Percentiles rank a stretch among this genome's conserved stretches.
Evolutionary conservation across 805 yeast genomes (phyloP).

Genomic region (Starmerella floris): DNA sequence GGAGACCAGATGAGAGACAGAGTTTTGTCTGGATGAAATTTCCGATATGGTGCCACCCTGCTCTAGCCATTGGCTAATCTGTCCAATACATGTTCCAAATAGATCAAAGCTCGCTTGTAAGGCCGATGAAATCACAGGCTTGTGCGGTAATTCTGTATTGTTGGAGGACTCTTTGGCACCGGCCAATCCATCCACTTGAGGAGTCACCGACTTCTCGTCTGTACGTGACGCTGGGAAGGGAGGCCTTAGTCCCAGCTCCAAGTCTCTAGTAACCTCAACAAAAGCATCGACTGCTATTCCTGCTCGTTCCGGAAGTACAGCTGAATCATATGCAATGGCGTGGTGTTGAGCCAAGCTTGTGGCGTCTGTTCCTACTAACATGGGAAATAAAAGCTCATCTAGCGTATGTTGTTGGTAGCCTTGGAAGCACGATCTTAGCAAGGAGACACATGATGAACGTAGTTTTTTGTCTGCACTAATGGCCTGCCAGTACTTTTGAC

Average conservation of each 20-base stretch:
- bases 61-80: slow-evolving; percentile 16
- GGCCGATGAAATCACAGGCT: slow-evolving; percentile 15
- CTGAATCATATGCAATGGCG: slow-evolving; percentile 38
- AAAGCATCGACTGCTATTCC: slow-evolving; percentile 60
- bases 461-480: slow-evolving; percentile 24
- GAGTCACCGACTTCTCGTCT: neutral
- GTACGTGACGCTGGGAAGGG: slow-evolving; percentile 39
- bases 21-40: slow-evolving; percentile 17
- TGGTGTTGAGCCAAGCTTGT: slow-evolving; percentile 20
- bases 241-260: slow-evolving; percentile 45
- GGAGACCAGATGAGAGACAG: slow-evolving; percentile 19
- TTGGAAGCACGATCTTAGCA: slow-evolving; percentile 65
- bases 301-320: slow-evolving; percentile 52
- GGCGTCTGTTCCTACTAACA: slow-evolving; percentile 32
- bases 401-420: slow-evolving; percentile 66
- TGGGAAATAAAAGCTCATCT: slow-evolving; percentile 62
- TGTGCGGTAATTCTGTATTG: slow-evolving; percentile 14
- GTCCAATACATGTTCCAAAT: slow-evolving; percentile 21
- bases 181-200: slow-evolving; percentile 1
- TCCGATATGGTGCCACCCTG: slow-evolving; percentile 11
- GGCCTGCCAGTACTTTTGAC: slow-evolving; percentile 57
- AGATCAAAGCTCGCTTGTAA: slow-evolving; percentile 20
- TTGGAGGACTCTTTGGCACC: slow-evolving; percentile 14
- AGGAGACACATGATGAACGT: slow-evolving; percentile 53
- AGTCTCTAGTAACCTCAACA: slow-evolving; percentile 54